Percentiles rank a stretch among this genome's conserved stretches.
phyloP scores from a whole-genome alignment of 75 land plant species.

The Chamaecyparis obtusa region DNA sequence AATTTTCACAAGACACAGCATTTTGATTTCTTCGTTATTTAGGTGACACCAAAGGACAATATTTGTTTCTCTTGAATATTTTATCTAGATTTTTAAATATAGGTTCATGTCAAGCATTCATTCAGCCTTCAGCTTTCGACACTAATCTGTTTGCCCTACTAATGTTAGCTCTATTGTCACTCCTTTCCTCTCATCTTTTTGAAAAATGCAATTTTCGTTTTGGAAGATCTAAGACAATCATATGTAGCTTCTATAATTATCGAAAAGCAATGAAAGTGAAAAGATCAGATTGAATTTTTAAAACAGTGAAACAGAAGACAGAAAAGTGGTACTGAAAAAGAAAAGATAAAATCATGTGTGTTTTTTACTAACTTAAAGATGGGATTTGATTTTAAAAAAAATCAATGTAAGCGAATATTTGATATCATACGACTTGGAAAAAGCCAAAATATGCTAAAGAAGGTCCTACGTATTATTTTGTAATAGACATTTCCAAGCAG shows the following conservation, averaged over 20 bases:
- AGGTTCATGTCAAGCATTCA: neutral
- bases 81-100: too few relatives aligned
- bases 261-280: neutral
- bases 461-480: neutral
- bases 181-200: neutral
- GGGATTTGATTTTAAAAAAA: neutral
- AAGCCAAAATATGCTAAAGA: neutral
- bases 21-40: too few relatives aligned
- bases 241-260: neutral
- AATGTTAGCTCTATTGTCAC: neutral
- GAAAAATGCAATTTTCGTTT: neutral
- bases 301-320: too few relatives aligned
- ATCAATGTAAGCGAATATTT: neutral
- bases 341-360: neutral
- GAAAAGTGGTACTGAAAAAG: neutral
- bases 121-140: neutral
- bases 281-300: neutral
- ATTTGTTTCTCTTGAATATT: too few relatives aligned
- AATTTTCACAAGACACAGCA: neutral
- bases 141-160: neutral
- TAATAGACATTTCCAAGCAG: neutral
- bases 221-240: neutral
- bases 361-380: neutral
- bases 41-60: too few relatives aligned
- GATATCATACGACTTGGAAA: neutral